phyloP scores from a whole-genome alignment of 2,329 filamentous ascomycete species.

The Macrophomina tecta region DNA sequence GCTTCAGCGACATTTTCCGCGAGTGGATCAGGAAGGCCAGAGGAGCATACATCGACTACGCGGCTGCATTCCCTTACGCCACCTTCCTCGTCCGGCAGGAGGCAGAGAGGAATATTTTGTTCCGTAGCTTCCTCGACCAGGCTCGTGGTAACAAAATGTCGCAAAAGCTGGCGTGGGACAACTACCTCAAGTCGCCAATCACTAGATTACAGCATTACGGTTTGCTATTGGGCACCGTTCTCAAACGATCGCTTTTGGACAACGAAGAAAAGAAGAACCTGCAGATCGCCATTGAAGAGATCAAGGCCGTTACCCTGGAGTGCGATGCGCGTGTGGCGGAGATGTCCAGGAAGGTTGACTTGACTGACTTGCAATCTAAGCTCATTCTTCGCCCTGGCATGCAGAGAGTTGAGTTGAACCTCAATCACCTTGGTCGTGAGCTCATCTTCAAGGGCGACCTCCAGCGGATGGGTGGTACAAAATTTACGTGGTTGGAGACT shows the following conservation, averaged over 20 bases:
- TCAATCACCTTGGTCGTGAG: conserved; percentile 92
- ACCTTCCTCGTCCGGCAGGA: conserved; percentile 84
- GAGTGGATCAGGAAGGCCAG: conserved; percentile 98
- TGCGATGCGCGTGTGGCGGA: conserved; percentile 93
- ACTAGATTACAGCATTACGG: conserved; percentile 90
- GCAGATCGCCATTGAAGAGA: conserved; percentile 84
- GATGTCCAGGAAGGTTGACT: conserved; percentile 86
- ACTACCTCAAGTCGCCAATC: conserved; percentile 90
- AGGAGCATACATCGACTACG: conserved; percentile 88
- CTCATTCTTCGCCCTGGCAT: conserved; percentile 86
- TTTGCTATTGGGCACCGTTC: conserved; percentile 79
- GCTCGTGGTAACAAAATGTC: conserved; percentile 79
- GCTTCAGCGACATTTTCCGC: conserved; percentile 95
- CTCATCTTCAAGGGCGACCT: conserved; percentile 89
- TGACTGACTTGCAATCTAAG: conserved; percentile 83
- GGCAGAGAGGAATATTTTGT: conserved; percentile 81
- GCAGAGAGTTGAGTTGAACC: conserved; percentile 81
- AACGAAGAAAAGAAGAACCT: conserved; percentile 90
- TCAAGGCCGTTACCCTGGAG: conserved; percentile 85
- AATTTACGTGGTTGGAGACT: conserved; percentile 92
- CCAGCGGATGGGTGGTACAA: conserved; percentile 84
- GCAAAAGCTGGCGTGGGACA: conserved; percentile 88
- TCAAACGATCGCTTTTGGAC: conserved; percentile 82
- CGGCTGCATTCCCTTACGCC: conserved; percentile 83
- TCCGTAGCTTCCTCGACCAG: conserved; percentile 83